Evolutionary conservation across 768 basidiomycete species (phyloP), one percentile per base, ranked within the genome.

Genomic region (Podaxis sp.): DNA sequence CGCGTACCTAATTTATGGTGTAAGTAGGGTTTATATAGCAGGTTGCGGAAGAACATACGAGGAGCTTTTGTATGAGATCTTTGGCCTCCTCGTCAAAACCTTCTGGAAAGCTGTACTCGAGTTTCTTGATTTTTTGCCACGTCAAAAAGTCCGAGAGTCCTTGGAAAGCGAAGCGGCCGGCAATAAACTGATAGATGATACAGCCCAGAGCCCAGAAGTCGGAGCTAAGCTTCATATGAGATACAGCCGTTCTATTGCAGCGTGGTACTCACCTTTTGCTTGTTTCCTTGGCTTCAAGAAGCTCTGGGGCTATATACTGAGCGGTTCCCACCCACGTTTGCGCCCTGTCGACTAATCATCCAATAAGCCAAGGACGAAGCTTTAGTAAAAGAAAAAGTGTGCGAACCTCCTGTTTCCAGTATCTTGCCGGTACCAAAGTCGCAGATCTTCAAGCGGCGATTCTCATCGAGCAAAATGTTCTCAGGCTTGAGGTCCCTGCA

Each of bases 151-250:
- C 94, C 0, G 95, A 95, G 5, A 88, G 80, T 3, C 90, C 95
- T 65, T 91, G 86, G 78, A 99, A 99, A 1, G 95, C 92, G 67
- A 96, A 96, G 46, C 85, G 86, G 41, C 96, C 96, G 12, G 90
- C 86, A 56, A 98, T 87, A 82, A 98, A 89, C 73, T 98, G 96
- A 75, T 87, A 99, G 22, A 99, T 75, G 49, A 98, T 89, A 75
- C 96, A 98, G 1, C 95, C 97, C 26, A 97, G 81, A 4, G 95
- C 93, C 96, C 96, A 99, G 10, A 95, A 81, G 74, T 99, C 97
- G 44, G 96, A 93, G 65, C 95, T 96, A 46, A 60, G 61, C 46
- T 30, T 56, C 51, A 26, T 26, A 67, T 70, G 37, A 71, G 60
- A 66, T 38, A 28, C 20, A 13, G 44, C 38, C 22, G 22, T 64